These are phyloP conservation scores for Plantago ovata DNA, from an alignment of 257 asterid genomes.

Conservation along the genomic window DNA sequence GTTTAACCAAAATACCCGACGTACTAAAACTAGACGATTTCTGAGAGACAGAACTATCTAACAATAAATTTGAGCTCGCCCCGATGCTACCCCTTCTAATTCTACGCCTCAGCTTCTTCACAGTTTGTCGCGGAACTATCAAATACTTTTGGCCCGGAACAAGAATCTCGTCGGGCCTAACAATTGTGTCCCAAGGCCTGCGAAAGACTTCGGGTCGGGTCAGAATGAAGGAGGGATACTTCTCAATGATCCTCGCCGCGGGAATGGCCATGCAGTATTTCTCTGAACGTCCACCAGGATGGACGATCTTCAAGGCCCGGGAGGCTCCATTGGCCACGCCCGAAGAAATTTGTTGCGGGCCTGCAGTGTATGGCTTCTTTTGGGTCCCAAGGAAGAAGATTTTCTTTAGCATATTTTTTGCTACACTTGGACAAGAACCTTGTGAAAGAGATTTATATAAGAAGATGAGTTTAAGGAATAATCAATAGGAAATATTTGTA, in stretches of 20 bases:
- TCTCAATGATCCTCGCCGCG: constrained; percentile 49
- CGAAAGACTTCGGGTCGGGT: constrained; percentile 58
- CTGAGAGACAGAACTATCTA: not conserved
- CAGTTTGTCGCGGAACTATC: constrained; percentile 49
- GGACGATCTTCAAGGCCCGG: constrained; percentile 54
- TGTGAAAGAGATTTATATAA: too few species aligned
- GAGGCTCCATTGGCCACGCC: constrained; percentile 18
- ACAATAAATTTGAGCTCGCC: constrained; percentile 6
- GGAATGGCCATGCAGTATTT: constrained; percentile 72
- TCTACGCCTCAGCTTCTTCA: constrained; percentile 53
- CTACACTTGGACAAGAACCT: too few species aligned
- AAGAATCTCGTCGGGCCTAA: constrained; percentile 55
- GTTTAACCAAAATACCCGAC: constrained; percentile 39
- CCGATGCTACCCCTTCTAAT: constrained; percentile 25
- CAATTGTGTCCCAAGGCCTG: constrained; percentile 61
- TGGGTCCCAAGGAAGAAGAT: constrained; percentile 28
- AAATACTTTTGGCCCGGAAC: constrained; percentile 62
- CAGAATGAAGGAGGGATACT: constrained; percentile 48
- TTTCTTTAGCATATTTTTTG: constrained; percentile 40
- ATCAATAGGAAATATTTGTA: too few species aligned
- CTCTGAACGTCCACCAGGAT: constrained; percentile 57
- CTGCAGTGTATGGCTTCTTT: constrained; percentile 14
- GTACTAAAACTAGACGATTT: constrained; percentile 14
- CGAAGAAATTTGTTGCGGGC: not conserved
- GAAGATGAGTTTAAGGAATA: too few species aligned